These are phyloP conservation scores for Phanerodontia chrysosporium DNA, from an alignment of 768 basidiomycete species.

Conservation along the genomic window DNA sequence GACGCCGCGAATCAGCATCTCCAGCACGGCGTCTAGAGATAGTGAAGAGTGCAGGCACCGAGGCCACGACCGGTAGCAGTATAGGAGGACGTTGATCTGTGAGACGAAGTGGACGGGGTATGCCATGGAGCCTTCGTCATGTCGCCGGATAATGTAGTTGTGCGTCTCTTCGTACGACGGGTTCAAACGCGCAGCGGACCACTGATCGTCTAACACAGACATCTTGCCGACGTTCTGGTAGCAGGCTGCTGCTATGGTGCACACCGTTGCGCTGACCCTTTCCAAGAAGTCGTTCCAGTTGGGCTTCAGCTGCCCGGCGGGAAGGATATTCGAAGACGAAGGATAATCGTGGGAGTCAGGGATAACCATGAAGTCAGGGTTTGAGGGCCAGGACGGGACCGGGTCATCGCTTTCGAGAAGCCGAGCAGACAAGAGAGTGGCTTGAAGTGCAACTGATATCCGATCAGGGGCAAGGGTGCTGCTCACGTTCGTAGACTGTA, in stretches of 20 bases:
- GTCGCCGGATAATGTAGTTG: conserved; percentile 64
- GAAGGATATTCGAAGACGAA: conserved; percentile 59
- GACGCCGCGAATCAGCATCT: conserved; percentile 78
- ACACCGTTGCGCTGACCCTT: conserved; percentile 53
- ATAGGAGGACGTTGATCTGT: conserved; percentile 67
- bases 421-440: conserved; percentile 68
- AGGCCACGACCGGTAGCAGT: conserved; percentile 82
- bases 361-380: conserved; percentile 56
- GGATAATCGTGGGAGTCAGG: conserved; percentile 64
- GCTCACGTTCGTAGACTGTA: conserved; percentile 37
- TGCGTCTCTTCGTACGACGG: conserved; percentile 66
- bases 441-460: conserved; percentile 69
- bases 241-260: conserved; percentile 53
- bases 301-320: conserved; percentile 54
- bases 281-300: conserved; percentile 74
- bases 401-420: conserved; percentile 67
- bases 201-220: conserved; percentile 84
- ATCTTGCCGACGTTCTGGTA: conserved; percentile 66
- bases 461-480: conserved; percentile 63
- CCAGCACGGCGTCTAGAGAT: conserved; percentile 57
- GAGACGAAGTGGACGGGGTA: conserved; percentile 60
- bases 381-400: conserved; percentile 76
- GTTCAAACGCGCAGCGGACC: conserved; percentile 58
- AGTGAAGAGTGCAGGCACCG: conserved; percentile 62
- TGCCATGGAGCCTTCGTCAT: conserved; percentile 58